These are phyloP conservation scores for Leptomonas pyrrhocoris DNA, from an alignment of 208 protist species.

Conservation along the genomic window DNA sequence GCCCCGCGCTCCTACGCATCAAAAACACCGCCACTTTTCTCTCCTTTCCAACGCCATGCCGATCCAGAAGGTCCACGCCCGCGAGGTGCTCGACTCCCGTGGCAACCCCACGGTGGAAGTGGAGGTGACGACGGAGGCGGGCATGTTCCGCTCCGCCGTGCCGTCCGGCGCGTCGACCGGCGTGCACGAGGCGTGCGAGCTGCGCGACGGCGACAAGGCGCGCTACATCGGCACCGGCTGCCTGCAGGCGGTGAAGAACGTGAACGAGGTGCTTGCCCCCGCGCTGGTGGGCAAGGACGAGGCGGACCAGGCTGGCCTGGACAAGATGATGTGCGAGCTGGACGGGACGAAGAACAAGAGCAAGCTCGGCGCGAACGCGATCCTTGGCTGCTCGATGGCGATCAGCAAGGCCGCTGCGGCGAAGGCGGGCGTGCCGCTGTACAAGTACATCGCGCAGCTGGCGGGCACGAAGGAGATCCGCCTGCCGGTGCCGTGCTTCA, in stretches of 20 bases:
- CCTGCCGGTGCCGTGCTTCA: constrained; percentile 97
- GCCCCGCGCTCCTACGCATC: neutral
- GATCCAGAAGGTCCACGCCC: constrained; percentile 87
- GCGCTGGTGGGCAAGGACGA: constrained; percentile 94
- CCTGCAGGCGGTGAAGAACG: constrained; percentile 95
- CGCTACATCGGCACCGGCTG: constrained; percentile 98
- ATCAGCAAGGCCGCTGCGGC: constrained; percentile 96
- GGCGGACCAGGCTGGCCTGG: constrained; percentile 90
- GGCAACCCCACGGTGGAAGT: constrained; percentile 95
- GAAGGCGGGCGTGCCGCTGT: constrained; percentile 92
- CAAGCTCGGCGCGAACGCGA: constrained; percentile 98
- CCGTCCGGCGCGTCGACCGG: constrained; percentile 99
- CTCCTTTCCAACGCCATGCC: constrained; percentile 41
- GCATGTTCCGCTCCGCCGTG: constrained; percentile 96
- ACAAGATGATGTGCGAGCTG: constrained; percentile 94
- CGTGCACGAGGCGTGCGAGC: constrained; percentile 97
- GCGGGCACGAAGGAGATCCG: constrained; percentile 85
- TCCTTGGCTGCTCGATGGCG: constrained; percentile 98
- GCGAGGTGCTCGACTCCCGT: constrained; percentile 90
- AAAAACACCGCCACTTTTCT: neutral
- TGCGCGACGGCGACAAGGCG: constrained; percentile 96
- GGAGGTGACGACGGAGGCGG: constrained; percentile 95
- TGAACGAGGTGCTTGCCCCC: constrained; percentile 95
- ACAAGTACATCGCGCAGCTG: constrained; percentile 95
- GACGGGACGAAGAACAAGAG: constrained; percentile 98